These are phyloP conservation scores for Tilletia indica DNA, from an alignment of 1,284 basidiomycete genomes.

Conservation along the genomic window DNA sequence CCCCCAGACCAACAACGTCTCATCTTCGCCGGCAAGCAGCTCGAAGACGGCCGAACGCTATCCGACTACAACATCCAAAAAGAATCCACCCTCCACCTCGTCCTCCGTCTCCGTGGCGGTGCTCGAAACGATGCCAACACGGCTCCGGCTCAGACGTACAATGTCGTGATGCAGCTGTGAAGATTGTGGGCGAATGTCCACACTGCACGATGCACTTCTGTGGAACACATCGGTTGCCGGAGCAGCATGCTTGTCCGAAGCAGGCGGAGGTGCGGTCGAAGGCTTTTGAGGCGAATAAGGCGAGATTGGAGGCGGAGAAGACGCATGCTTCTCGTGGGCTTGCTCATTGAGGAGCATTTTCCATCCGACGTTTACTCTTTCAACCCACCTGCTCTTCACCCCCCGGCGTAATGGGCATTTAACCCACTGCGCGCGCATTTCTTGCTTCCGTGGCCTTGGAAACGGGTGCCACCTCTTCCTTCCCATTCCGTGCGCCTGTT, in stretches of 20 bases:
- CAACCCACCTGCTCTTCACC: too few species aligned
- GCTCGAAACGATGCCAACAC: slow-evolving; percentile 53
- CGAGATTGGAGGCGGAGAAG: slow-evolving; percentile 52
- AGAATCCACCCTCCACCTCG: slow-evolving; percentile 53
- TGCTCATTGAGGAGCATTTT: slow-evolving; percentile 37
- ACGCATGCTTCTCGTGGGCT: slow-evolving; percentile 48
- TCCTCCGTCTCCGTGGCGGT: slow-evolving; percentile 67
- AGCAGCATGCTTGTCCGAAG: slow-evolving; percentile 51
- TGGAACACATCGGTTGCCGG: slow-evolving; percentile 52
- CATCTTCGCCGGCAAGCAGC: slow-evolving; percentile 54
- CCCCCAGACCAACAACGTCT: slow-evolving; percentile 90
- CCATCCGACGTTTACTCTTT: not conserved
- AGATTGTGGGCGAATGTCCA: slow-evolving; percentile 54
- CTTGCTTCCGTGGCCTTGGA: too few species aligned
- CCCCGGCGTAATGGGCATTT: too few species aligned
- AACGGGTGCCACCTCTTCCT: too few species aligned
- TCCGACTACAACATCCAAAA: slow-evolving; percentile 77
- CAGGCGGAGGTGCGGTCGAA: slow-evolving; percentile 50
- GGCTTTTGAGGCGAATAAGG: slow-evolving; percentile 54
- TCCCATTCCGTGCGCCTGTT: too few species aligned
- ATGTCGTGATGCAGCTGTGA: slow-evolving; percentile 54
- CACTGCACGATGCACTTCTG: slow-evolving; percentile 54
- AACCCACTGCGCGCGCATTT: too few species aligned
- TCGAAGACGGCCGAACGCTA: slow-evolving; percentile 54
- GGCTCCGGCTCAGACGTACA: slow-evolving; percentile 46